Evolutionary conservation across 345 rosid genomes (phyloP).

Genomic region (Kernera saxatilis): DNA sequence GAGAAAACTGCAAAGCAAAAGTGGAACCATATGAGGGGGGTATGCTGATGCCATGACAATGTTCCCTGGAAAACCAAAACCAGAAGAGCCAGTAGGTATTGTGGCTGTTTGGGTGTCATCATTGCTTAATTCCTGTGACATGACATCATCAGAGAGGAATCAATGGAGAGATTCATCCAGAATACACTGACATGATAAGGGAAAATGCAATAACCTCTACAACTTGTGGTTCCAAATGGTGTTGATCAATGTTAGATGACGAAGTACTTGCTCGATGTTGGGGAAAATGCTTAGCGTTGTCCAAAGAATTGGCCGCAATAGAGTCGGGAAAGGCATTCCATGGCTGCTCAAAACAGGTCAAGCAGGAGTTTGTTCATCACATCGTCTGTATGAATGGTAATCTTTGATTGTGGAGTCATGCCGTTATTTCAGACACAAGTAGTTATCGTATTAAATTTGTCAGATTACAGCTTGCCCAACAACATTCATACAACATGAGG

Average conservation of each 20-base stretch:
- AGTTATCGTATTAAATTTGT: slow-evolving; percentile 1
- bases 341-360: slow-evolving; percentile 42
- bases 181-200: neutral
- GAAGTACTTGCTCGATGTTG: slow-evolving; percentile 36
- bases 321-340: slow-evolving; percentile 74
- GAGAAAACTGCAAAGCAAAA: slow-evolving; percentile 37
- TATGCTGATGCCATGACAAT: slow-evolving; percentile 31
- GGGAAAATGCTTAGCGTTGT: slow-evolving; percentile 27
- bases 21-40: slow-evolving; percentile 34
- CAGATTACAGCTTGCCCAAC: slow-evolving; percentile 1
- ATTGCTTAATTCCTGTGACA: slow-evolving; percentile 35
- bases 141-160: slow-evolving; percentile 19
- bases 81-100: slow-evolving; percentile 25
- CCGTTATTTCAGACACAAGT: neutral
- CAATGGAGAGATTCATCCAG: slow-evolving; percentile 1
- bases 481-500: neutral
- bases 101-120: slow-evolving; percentile 33
- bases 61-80: slow-evolving; percentile 29
- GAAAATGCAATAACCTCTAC: slow-evolving; percentile 40
- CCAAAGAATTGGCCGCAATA: slow-evolving; percentile 34
- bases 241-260: slow-evolving; percentile 36
- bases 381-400: neutral
- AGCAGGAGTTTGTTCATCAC: neutral
- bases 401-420: slow-evolving; percentile 2
- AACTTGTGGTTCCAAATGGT: slow-evolving; percentile 33